Evolutionary conservation across 768 basidiomycete genomes (phyloP).

Genomic region (Termitomyces sp.): DNA sequence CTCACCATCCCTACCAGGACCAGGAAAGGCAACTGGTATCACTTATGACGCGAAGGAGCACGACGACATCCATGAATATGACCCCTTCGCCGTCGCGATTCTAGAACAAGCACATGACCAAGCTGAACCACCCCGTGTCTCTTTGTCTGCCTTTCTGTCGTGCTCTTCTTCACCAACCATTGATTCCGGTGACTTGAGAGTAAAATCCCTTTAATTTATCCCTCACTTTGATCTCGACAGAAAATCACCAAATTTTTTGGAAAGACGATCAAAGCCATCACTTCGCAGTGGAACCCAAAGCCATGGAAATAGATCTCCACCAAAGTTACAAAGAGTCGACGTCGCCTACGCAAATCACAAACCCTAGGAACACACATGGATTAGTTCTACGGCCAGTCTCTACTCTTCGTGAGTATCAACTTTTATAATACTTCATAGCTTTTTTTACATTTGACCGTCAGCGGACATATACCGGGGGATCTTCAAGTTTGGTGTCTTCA

Average conservation of each 20-base stretch:
- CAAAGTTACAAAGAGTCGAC: background rate
- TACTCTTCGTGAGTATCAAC: slow-evolving; percentile 52
- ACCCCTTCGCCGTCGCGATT: slow-evolving; percentile 2
- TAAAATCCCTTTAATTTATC: background rate
- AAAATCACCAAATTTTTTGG: background rate
- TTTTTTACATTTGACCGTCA: slow-evolving; percentile 21
- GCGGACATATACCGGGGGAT: slow-evolving; percentile 76
- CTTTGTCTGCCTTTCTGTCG: background rate
- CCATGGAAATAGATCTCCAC: background rate
- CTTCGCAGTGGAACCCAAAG: background rate
- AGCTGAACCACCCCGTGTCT: background rate
- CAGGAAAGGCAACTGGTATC: background rate
- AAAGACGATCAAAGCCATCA: background rate
- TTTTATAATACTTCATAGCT: background rate
- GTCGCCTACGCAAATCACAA: background rate
- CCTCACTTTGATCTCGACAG: background rate
- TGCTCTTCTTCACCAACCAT: background rate
- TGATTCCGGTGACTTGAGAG: background rate
- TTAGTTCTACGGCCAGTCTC: slow-evolving; percentile 64
- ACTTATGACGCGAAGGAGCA: background rate
- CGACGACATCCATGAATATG: slow-evolving; percentile 11
- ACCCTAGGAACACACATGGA: slow-evolving; percentile 34
- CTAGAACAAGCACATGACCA: background rate
- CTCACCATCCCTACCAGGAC: slow-evolving; percentile 13
- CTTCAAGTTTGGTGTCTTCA: slow-evolving; percentile 90